Percentiles rank a stretch among this genome's conserved stretches.
These are phyloP conservation scores for Mycena chlorophos DNA, from an alignment of 768 basidiomycete genomes.

Conservation along the genomic window DNA sequence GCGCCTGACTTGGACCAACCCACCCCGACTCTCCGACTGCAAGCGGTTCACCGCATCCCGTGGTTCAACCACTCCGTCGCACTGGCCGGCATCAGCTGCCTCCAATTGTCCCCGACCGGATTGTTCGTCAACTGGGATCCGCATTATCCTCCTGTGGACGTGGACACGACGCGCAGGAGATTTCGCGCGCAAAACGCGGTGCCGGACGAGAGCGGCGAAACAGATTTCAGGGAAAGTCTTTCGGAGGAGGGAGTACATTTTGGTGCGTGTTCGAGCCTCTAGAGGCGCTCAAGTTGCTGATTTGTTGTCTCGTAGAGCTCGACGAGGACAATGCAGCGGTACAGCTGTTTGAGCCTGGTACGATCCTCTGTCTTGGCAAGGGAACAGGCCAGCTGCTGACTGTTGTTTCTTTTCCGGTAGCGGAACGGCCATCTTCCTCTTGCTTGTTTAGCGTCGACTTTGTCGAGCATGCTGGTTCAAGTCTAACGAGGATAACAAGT, in stretches of 20 bases:
- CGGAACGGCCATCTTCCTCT: neutral
- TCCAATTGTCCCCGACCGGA: slow-evolving; percentile 15
- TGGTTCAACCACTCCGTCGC: slow-evolving; percentile 12
- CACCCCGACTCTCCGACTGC: neutral
- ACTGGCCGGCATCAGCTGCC: slow-evolving; percentile 7
- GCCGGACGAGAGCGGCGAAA: neutral
- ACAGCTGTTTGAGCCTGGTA: neutral
- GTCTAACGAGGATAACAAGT: no score
- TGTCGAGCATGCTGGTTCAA: no score
- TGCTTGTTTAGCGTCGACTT: neutral
- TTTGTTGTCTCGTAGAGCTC: neutral
- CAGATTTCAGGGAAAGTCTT: neutral
- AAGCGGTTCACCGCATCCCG: slow-evolving; percentile 9
- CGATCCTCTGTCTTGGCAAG: neutral
- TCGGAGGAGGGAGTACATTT: neutral
- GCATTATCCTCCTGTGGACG: neutral
- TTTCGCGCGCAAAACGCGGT: neutral
- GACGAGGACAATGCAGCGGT: neutral
- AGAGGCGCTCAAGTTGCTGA: neutral
- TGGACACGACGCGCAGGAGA: neutral
- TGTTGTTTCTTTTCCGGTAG: neutral
- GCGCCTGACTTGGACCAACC: slow-evolving; percentile 6
- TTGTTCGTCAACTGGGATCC: slow-evolving; percentile 13
- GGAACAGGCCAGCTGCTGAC: neutral
- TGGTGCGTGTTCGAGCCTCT: neutral